A percentile compares a stretch with the other conserved stretches of the same genome.
phyloP scores from a whole-genome alignment of 768 basidiomycete genomes.

The Agaricus sinodeliciosus region DNA sequence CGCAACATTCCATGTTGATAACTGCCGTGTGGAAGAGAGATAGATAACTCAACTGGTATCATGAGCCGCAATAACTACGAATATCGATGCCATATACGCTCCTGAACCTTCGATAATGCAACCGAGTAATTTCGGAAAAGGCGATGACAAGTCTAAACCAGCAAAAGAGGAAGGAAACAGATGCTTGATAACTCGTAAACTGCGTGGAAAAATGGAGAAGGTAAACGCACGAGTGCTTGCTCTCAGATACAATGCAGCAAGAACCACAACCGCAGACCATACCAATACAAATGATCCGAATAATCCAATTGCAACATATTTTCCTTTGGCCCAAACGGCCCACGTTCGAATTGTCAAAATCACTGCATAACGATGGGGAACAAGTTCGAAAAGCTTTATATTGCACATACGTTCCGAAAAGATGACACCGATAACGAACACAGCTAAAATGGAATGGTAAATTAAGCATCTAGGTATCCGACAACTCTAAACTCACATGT shows the following conservation, averaged over 20 bases:
- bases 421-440: too few species aligned
- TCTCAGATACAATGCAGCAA: background rate
- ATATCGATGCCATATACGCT: background rate
- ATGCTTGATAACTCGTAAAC: background rate
- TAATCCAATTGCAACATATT: background rate
- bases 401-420: too few species aligned
- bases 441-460: too few species aligned
- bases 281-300: background rate
- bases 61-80: background rate
- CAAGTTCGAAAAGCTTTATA: too few species aligned
- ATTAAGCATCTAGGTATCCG: too few species aligned
- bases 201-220: background rate
- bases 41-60: background rate
- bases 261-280: background rate
- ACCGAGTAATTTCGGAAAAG: background rate
- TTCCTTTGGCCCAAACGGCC: background rate
- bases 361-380: background rate
- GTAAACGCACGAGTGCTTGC: background rate
- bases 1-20: background rate
- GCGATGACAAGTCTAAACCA: background rate
- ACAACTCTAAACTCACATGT: too few species aligned
- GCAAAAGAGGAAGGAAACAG: background rate
- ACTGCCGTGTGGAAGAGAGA: background rate
- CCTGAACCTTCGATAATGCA: background rate
- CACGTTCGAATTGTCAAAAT: constrained; percentile 1